phyloP scores from a whole-genome alignment of 805 yeast species.

The Suhomyces sp. region DNA sequence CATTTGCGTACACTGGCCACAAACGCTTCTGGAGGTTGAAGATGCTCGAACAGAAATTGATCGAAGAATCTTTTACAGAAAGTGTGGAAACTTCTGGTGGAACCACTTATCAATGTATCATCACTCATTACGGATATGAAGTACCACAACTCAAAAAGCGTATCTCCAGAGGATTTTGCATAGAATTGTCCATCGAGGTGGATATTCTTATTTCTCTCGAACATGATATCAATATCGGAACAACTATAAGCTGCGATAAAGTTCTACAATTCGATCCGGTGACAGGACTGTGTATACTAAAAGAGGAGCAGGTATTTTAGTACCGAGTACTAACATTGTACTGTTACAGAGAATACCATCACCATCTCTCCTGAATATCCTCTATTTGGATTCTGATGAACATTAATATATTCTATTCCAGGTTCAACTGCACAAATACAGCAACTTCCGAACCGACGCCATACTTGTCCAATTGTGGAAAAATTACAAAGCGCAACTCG shows the following conservation, averaged over 20 bases:
- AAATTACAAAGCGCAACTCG: too few species aligned
- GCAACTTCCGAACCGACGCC: too few species aligned
- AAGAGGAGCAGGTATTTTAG: conserved; percentile 13
- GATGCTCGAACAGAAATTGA: conserved; percentile 16
- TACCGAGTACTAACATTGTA: too few species aligned
- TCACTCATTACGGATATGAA: conserved; percentile 33
- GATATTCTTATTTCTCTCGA: conserved; percentile 30
- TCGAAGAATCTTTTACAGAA: conserved; percentile 1
- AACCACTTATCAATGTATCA: conserved; percentile 36
- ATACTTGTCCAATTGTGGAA: too few species aligned
- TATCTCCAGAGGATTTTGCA: conserved; percentile 47
- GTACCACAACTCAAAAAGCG: conserved; percentile 15
- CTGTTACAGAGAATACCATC: too few species aligned
- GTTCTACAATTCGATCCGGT: conserved; percentile 43
- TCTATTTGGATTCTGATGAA: too few species aligned
- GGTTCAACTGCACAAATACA: too few species aligned
- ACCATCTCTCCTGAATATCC: too few species aligned
- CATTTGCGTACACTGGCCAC: conserved; percentile 15
- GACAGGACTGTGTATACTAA: conserved; percentile 40
- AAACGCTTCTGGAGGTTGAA: conserved; percentile 27
- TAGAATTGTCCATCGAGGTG: conserved; percentile 47
- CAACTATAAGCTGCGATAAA: conserved; percentile 44
- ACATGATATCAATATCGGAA: conserved; percentile 38
- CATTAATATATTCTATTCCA: too few species aligned
- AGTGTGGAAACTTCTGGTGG: conserved; percentile 2